These are phyloP conservation scores for Stentor coeruleus DNA, from an alignment of 73 alveolate species.

Conservation along the genomic window DNA sequence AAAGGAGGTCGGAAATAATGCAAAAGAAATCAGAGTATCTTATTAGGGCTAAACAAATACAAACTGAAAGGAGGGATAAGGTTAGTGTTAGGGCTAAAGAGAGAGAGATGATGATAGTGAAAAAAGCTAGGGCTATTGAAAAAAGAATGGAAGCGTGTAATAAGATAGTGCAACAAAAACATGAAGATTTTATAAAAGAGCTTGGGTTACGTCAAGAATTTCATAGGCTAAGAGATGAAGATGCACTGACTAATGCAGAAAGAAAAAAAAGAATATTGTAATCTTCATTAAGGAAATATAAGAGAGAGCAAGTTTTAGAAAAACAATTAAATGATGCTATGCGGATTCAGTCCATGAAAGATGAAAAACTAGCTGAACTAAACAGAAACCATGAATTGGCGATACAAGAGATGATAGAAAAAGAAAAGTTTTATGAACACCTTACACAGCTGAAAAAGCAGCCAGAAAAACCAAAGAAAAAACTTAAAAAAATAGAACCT, in stretches of 20 bases:
- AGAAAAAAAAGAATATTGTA: conserved; percentile 2
- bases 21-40: neutral
- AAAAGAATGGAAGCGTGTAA: neutral
- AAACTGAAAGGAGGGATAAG: neutral
- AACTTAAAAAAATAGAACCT: neutral
- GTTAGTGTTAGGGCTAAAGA: neutral
- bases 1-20: neutral
- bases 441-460: neutral
- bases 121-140: conserved; percentile 17
- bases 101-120: neutral
- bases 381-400: neutral
- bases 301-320: conserved; percentile 6
- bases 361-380: conserved; percentile 3
- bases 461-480: neutral
- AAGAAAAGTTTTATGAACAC: neutral
- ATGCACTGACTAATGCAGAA: neutral
- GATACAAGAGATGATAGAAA: conserved; percentile 14
- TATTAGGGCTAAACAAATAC: neutral
- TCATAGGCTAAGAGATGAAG: conserved; percentile 12
- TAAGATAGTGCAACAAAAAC: neutral
- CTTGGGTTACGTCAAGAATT: neutral
- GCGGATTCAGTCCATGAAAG: neutral
- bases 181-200: neutral
- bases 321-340: neutral
- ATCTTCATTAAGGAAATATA: neutral